phyloP scores from a whole-genome alignment of 768 basidiomycete species.

The Pisolithus microcarpus region DNA sequence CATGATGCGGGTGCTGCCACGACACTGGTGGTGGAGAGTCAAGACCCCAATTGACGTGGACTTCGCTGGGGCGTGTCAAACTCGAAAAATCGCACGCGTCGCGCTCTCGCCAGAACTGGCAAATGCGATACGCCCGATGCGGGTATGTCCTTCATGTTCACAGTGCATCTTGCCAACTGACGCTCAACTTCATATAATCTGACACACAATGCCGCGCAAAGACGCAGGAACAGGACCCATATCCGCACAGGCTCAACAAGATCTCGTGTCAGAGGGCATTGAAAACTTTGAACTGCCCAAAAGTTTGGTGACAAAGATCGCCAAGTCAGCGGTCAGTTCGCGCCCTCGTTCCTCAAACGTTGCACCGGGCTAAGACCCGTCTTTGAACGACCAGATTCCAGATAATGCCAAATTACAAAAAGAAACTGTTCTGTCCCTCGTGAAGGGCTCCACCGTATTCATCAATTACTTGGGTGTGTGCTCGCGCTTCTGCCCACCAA shows the following conservation, averaged over 20 bases:
- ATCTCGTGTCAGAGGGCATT: conserved; percentile 75
- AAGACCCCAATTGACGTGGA: no score
- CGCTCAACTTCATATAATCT: no score
- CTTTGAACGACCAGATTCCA: conserved; percentile 53
- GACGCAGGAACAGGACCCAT: conserved; percentile 47
- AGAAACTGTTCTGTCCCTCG: conserved; percentile 76
- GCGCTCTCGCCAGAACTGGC: no score
- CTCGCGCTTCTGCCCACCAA: not conserved
- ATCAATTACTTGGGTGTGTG: conserved; percentile 83
- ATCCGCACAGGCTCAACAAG: conserved; percentile 73
- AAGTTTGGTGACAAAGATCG: conserved; percentile 74
- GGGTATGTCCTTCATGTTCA: no score
- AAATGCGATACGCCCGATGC: no score
- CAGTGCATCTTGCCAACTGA: no score
- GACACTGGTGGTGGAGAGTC: no score
- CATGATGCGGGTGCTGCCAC: not conserved
- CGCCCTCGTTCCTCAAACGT: not conserved
- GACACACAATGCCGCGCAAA: conserved; percentile 73
- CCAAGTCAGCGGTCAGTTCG: conserved; percentile 67
- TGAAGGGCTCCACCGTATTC: conserved; percentile 90
- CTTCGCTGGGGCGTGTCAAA: no score
- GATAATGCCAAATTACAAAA: conserved; percentile 84
- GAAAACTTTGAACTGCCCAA: conserved; percentile 88
- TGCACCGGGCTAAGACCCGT: not conserved
- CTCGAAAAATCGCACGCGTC: no score